A percentile compares a stretch with the other conserved stretches of the same genome.
phyloP scores from a whole-genome alignment of 2,329 filamentous ascomycete genomes.

The Zymoseptoria brevis region DNA sequence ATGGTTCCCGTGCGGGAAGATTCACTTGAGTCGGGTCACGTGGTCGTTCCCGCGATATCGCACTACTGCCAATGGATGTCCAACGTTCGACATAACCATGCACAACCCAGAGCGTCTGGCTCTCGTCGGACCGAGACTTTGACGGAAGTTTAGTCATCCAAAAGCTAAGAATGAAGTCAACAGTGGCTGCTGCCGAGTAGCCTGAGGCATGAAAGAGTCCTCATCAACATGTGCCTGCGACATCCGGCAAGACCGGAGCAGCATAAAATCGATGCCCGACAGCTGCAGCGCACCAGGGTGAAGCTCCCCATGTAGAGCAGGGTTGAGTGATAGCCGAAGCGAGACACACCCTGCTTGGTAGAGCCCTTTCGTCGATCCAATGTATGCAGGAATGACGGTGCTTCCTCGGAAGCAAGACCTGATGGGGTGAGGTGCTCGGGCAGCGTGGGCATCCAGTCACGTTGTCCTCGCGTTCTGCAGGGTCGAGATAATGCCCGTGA shows the following conservation, averaged over 20 bases:
- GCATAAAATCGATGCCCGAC: background rate
- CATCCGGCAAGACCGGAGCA: background rate
- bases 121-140: background rate
- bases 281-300: background rate
- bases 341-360: background rate
- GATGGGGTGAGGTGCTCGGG: slow-evolving; percentile 1
- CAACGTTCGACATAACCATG: background rate
- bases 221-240: slow-evolving; percentile 1
- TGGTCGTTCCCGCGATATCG: background rate
- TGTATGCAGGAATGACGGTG: slow-evolving; percentile 3
- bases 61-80: background rate
- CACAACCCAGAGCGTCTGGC: background rate
- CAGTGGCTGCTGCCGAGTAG: background rate
- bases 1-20: background rate
- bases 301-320: background rate
- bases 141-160: background rate
- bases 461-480: slow-evolving; percentile 40
- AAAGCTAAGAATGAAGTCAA: background rate
- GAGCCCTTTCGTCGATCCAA: background rate
- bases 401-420: background rate
- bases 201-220: slow-evolving; percentile 2
- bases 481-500: slow-evolving; percentile 17
- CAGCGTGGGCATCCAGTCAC: slow-evolving; percentile 38
- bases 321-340: background rate
- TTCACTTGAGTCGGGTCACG: background rate